Base-by-base conservation (phyloP, 345 rosid genomes). In the Bruguiera parviflora region DNA sequence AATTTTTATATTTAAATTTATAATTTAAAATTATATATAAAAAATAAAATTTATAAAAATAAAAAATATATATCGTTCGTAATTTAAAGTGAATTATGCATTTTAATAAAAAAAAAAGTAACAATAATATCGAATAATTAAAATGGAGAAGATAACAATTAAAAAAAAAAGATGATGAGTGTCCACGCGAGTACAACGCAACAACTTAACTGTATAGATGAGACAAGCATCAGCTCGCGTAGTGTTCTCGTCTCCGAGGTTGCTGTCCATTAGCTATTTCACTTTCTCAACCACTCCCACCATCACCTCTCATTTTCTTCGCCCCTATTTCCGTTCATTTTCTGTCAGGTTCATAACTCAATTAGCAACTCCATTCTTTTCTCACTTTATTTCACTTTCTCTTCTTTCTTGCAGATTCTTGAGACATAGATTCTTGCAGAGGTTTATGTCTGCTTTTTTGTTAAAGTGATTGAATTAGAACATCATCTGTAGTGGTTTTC, bases 171-270 rank as follows among this genome's bases (percentile, higher is more conserved):
- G 2, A 39, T 27, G 1, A 35, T 35, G 8, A 35, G 1, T 35
- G 39, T 5, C 1, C n/a, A n/a, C n/a, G n/a, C n/a, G 8, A 57
- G 63, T 18, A 24, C 22, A 31, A 19, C 25, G 5, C 33, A 0
- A 28, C 18, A 0, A 20, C 21, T 21, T 19, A 0, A 22, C 33
- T 5, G 18, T 55, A 66, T 76, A 76, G 47, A 76, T 76, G 79
- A 71, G 37, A 65, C 69, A 33, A 32, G 61, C 61, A 65, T 76
- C 68, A 33, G 53, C 0, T 35, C 67, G 2, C 21, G 0, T 43
- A 15, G 65, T 56, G 51, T 61, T 65, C 65, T 0, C 72, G 29
- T 66, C 75, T 56, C 39, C 53, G 0, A 29, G 74, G 35, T n/a
- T 31, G 33, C 21, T 58, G 55, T 65, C 57, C 22, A n/a, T 46